Evolutionary conservation across 176 grass and related monocot species (phyloP), one percentile per base, ranked within the genome.

Genomic region (Juncus inflexus): DNA sequence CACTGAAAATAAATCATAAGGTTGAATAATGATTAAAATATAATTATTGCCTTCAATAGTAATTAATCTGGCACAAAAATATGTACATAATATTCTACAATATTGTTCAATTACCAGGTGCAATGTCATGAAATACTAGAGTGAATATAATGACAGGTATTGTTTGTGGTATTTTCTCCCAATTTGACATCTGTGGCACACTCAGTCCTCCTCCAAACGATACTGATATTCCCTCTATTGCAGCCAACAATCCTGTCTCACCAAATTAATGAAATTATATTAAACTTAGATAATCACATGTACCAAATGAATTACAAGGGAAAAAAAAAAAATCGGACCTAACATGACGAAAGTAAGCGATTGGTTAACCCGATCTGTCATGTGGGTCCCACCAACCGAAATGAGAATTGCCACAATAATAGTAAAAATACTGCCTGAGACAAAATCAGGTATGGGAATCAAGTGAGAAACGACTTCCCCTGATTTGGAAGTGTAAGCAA

Each of bases 91-190:
- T 70, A 5, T 12, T 63, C 13, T 62, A 51, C 43, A 47, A 5
- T 40, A 47, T 4, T 51, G 38, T 28, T 4, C 3, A 45, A 36
- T 58, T 77, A 95, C 90, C 90, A 74, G 86, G 90, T 19, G 72
- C 61, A n/a, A 84, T 95, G 52, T 95, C 90, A 70, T 90, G 86
- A 79, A 78, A 95, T 56, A 95, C 78, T n/a, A 90, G 78, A 42
- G 86, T 83, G 83, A 95, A 95, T 77, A 95, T 87, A 69, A 90
- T 84, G 66, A 82, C 86, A 0, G 83, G 90, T 6, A 95, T 62
- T 38, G 83, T 60, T 28, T 81, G 74, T 3, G 90, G 83, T 65
- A 79, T 80, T 76, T 86, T 87, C 57, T 86, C 83, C 90, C 90
- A 90, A 77, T 86, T 86, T 58, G 80, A 38, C 64, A 64, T 76